Conservation (phyloP, 352 stramenopile genomes). For the Pythium rhizo-oryzae region DNA sequence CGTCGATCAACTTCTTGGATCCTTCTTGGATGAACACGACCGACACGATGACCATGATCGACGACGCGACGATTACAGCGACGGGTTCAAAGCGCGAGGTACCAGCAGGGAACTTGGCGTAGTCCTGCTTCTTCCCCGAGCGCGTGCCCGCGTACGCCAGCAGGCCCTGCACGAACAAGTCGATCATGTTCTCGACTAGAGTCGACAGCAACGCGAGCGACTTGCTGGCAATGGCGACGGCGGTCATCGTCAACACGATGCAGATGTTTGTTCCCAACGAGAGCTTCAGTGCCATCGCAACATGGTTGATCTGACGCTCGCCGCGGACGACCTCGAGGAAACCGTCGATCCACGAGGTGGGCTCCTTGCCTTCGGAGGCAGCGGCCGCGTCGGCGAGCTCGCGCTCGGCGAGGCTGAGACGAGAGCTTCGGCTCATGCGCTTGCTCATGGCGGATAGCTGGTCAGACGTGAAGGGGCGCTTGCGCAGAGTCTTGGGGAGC, state of each 20-base stretch:
- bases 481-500: neutral
- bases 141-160: constrained; percentile 90
- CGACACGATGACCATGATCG: constrained; percentile 91
- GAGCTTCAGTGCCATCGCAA: constrained; percentile 52
- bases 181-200: constrained; percentile 91
- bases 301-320: constrained; percentile 53
- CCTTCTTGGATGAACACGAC: constrained; percentile 82
- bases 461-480: neutral
- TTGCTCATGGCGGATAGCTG: constrained; percentile 12
- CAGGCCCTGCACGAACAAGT: constrained; percentile 91
- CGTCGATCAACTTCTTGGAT: constrained; percentile 49
- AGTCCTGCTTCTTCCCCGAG: constrained; percentile 69
- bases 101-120: constrained; percentile 93
- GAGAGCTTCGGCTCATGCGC: constrained; percentile 22
- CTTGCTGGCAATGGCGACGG: constrained; percentile 71
- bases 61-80: constrained; percentile 91
- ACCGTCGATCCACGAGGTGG: constrained; percentile 9
- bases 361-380: neutral
- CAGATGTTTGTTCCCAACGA: constrained; percentile 65
- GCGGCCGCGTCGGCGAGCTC: constrained; percentile 10
- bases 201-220: constrained; percentile 92
- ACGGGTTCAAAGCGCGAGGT: constrained; percentile 91
- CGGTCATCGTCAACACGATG: constrained; percentile 71
- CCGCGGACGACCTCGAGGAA: constrained; percentile 34
- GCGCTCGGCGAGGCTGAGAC: constrained; percentile 21